Evolutionary conservation across 352 stramenopile species (phyloP).

Genomic region (Lagenidium sp.): DNA sequence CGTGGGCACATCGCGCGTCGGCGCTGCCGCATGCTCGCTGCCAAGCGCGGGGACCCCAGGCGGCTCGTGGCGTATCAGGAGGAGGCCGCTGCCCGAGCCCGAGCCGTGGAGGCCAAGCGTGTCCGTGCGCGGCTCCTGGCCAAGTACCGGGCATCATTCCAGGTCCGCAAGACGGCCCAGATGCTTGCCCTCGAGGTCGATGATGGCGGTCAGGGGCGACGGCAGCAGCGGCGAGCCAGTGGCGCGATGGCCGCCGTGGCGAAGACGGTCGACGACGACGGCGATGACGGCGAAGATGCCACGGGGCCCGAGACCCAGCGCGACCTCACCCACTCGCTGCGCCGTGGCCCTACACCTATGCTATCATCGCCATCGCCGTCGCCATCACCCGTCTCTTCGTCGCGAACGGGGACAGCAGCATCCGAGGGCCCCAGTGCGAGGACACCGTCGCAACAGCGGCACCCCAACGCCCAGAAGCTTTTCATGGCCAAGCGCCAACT

Average conservation of each 20-base stretch:
- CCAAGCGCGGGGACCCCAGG: slow-evolving; percentile 30
- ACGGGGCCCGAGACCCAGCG: background rate
- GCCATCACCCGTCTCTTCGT: too few species aligned
- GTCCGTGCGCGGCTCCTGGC: slow-evolving; percentile 40
- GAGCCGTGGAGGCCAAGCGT: slow-evolving; percentile 15
- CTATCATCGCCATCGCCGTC: too few species aligned
- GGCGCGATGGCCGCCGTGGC: too few species aligned
- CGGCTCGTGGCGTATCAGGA: slow-evolving; percentile 29
- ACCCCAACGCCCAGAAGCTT: slow-evolving; percentile 7
- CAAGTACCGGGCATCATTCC: slow-evolving; percentile 49
- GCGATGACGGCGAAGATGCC: background rate
- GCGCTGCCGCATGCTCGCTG: slow-evolving; percentile 23
- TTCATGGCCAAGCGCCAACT: too few species aligned
- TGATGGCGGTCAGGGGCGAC: too few species aligned
- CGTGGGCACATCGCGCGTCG: slow-evolving; percentile 25
- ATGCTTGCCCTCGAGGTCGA: slow-evolving; percentile 29
- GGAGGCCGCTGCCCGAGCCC: slow-evolving; percentile 13
- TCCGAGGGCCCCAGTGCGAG: slow-evolving; percentile 5
- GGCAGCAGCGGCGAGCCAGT: too few species aligned
- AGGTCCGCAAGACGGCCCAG: slow-evolving; percentile 31
- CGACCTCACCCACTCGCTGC: slow-evolving; percentile 8
- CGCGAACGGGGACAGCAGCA: background rate
- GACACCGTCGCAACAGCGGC: slow-evolving; percentile 13
- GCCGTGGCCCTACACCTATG: too few species aligned
- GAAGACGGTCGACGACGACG: slow-evolving; percentile 1